A percentile compares a stretch with the other conserved stretches of the same genome.
phyloP scores from a whole-genome alignment of 768 basidiomycete genomes.

The Pholiota microspora region DNA sequence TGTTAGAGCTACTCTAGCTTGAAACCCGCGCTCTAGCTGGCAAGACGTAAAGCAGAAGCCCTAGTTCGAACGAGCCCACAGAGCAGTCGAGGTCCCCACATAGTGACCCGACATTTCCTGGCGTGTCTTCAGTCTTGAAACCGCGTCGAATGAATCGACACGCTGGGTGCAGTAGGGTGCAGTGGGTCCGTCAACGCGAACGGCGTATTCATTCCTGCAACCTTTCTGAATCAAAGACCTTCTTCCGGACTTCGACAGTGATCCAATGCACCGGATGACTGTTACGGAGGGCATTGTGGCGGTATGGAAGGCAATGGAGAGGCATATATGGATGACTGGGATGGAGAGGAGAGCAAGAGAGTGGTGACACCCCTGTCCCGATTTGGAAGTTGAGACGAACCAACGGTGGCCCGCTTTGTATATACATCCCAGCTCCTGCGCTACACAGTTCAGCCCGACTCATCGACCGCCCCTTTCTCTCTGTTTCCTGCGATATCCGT shows the following conservation, averaged over 20 bases:
- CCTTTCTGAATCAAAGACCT: background rate
- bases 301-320: background rate
- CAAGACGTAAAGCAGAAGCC: background rate
- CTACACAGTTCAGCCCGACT: slow-evolving; percentile 16
- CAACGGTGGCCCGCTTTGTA: slow-evolving; percentile 14
- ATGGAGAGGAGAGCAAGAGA: slow-evolving; percentile 1
- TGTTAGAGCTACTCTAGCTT: too few relatives aligned
- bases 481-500: slow-evolving; percentile 6
- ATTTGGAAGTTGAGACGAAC: slow-evolving; percentile 26
- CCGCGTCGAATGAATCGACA: too few relatives aligned
- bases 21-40: too few relatives aligned
- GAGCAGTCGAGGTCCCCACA: background rate
- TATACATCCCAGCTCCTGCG: slow-evolving; percentile 18
- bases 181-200: too few relatives aligned
- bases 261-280: background rate
- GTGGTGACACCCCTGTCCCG: slow-evolving; percentile 14
- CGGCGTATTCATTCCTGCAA: too few relatives aligned
- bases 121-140: background rate
- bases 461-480: slow-evolving; percentile 8
- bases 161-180: too few relatives aligned
- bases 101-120: background rate
- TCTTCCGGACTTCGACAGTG: background rate
- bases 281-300: background rate
- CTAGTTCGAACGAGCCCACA: background rate
- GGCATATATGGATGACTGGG: slow-evolving; percentile 1